These are phyloP conservation scores for Penicillium crystallinum DNA, from an alignment of 495 filamentous ascomycete species.

Conservation along the genomic window DNA sequence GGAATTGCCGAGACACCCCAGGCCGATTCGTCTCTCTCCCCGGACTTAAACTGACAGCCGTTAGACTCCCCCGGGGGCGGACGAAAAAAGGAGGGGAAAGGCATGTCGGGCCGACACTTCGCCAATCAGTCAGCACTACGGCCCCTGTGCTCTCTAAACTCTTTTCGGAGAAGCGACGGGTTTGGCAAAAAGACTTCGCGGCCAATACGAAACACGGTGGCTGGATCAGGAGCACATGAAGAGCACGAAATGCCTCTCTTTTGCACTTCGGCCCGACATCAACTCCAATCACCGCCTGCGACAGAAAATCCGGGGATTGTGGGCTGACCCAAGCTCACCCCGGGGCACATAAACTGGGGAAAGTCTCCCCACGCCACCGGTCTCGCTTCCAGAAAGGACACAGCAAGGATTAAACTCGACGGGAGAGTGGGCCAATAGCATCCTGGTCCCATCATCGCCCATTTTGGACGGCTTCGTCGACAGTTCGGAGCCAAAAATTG, in stretches of 20 bases:
- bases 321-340: background rate
- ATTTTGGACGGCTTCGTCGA: background rate
- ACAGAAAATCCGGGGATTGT: background rate
- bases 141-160: background rate
- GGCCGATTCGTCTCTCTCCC: background rate
- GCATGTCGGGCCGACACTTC: slow-evolving; percentile 1
- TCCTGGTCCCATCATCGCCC: background rate
- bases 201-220: background rate
- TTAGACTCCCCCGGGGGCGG: background rate
- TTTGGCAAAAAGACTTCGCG: background rate
- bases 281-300: background rate
- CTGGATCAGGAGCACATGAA: background rate
- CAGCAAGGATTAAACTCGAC: background rate
- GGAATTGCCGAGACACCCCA: background rate
- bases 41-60: background rate
- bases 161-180: background rate
- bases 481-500: background rate
- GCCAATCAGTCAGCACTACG: background rate
- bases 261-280: background rate
- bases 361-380: background rate
- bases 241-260: background rate
- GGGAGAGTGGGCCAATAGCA: slow-evolving; percentile 1
- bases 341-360: background rate
- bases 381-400: background rate
- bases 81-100: background rate